Base-by-base conservation (phyloP, 805 yeast genomes). In the Candida mattraensis region DNA sequence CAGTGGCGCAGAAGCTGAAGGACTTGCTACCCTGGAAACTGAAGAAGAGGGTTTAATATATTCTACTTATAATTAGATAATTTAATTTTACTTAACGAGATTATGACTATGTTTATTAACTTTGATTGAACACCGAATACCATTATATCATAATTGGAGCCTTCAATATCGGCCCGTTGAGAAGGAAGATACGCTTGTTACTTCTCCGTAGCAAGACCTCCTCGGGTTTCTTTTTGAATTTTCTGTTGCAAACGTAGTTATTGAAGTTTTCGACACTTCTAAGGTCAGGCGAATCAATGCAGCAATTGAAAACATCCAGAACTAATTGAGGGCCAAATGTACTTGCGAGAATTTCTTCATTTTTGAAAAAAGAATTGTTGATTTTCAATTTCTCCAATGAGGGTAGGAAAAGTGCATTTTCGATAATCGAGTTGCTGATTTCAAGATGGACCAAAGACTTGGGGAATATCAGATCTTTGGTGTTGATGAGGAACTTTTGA, bases 401-500 rank as follows among this genome's bases (percentile, higher is more conserved):
- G 2, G 48, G 40, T 16, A 35, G 22, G 8, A 13, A 19, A 2
- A 44, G 4, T n/a, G 28, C 6, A 8, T 27, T 30, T 14, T 44
- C 40, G 13, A 40, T 33, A 23, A 44, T 27, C 5, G 40, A 28
- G 15, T 43, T 43, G n/a, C 31, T 22, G 16, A 43, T 20, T 7
- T 27, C 37, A 14, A 43, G 18, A 3, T 21, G 13, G 5, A 6
- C 15, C 19, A 43, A 18, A 2, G 44, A 24, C 9, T 28, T 3
- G 5, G 42, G 36, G 3, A 43, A 28, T 3, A 21, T 13, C 16
- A 43, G 28, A 18, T 36, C 21, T 8, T 24, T 24, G 7, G 44
- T 30, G 19, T 30, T 29, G 29, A 43, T 27, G 4, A 39, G 24
- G 18, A 43, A 39, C 27, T 28, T 25, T 14, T 32, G 33, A 30